A percentile compares a stretch with the other conserved stretches of the same genome.
Conservation (phyloP, 345 rosid genomes). For the Sapria himalayana region DNA sequence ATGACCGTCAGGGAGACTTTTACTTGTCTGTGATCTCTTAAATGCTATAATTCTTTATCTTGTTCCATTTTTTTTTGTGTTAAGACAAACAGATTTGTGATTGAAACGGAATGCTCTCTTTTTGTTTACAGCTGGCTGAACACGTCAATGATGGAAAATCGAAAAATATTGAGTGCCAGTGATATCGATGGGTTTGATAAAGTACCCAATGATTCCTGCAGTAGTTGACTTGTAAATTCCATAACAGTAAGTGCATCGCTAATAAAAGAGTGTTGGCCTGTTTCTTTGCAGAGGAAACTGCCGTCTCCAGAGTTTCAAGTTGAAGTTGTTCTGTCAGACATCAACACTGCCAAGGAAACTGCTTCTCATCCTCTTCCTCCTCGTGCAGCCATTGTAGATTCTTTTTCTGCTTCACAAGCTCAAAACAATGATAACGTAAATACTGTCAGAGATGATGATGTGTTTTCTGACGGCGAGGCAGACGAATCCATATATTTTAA, state of each 20-base stretch:
- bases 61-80: slow-evolving; percentile 1
- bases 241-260: no score
- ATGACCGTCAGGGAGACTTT: slow-evolving; percentile 82
- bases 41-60: neutral
- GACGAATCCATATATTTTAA: slow-evolving; percentile 33
- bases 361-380: no score
- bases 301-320: slow-evolving; percentile 87
- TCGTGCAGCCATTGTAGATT: slow-evolving; percentile 12
- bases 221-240: no score
- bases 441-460: slow-evolving; percentile 57
- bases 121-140: slow-evolving; percentile 57
- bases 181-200: slow-evolving; percentile 88
- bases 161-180: slow-evolving; percentile 35
- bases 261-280: neutral
- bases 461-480: slow-evolving; percentile 64
- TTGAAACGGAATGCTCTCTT: neutral
- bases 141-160: slow-evolving; percentile 64
- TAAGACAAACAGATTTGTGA: neutral
- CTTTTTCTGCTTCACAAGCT: slow-evolving; percentile 13
- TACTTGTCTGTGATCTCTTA: slow-evolving; percentile 38
- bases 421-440: slow-evolving; percentile 25
- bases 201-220: no score
- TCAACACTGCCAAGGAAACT: no score
- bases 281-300: slow-evolving; percentile 40
- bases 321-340: slow-evolving; percentile 56